Base-by-base conservation (phyloP, 2,329 filamentous ascomycete species). In the Gaeumannomyces tritici region DNA sequence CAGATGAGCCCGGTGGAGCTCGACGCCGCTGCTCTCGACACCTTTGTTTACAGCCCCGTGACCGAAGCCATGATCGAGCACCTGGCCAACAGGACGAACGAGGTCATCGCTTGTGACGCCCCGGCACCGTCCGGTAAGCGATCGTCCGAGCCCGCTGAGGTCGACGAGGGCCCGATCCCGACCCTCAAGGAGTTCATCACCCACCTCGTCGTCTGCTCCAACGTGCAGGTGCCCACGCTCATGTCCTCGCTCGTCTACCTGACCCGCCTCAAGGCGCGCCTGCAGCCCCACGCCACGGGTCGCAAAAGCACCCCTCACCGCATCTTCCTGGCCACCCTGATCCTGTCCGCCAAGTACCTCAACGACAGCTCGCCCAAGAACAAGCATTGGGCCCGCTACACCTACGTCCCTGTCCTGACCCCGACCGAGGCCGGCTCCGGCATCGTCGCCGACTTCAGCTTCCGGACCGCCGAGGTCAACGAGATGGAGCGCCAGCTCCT, bases 291-390 rank as follows among this genome's bases (percentile, higher is more conserved):
- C 73, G 93, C 95, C 69, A 96, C 96, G 79, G 95, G 95, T 67
- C 91, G 98, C 78, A 88, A 90, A 70, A 98, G 95, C 82, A 98
- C 95, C 28, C 91, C 93, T 58, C 95, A 99, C 80, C 89, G 95
- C 70, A 98, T 99, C 82, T 98, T 99, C 79, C 84, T 99, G 59
- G 93, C 91, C 55, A 81, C 90, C 21, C 86, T 93, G 67, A 95
- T 95, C 72, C 81, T 89, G 57, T 87, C 95, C 1, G 93, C 95
- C 69, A 99, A 99, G 87, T 97, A 97, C 76, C 84, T 98, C 69
- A 98, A 99, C 75, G 95, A 98, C 81, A 96, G 92, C 65, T 97
- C 92, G 15, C 95, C 95, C 66, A 98, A 98, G 87, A 99, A 99
- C 85, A 98, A 98, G 87, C 95, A 99, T 83, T 99, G 95, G 95